Evolutionary conservation across 2,329 filamentous ascomycete genomes (phyloP), one percentile per base, ranked within the genome.

Genomic region (Fusarium domesticum): DNA sequence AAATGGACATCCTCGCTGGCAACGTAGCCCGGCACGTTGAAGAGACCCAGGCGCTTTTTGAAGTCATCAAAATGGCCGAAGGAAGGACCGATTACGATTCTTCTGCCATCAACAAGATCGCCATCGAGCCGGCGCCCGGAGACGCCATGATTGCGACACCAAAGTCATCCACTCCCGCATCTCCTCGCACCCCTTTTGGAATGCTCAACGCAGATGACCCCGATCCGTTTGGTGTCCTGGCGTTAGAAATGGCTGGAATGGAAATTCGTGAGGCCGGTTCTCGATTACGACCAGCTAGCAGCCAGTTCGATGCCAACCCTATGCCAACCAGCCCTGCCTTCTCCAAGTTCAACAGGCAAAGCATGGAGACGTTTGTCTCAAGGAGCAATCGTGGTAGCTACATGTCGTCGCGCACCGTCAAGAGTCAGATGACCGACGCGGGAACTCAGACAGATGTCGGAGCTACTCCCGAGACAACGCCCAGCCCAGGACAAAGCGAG

Each of bases 231-330:
- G 92, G 92, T 18, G 87, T 96, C 18, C 78, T 91, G 52, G 91
- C 92, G 6, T 71, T 97, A n/a, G 89, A 96, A 63, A 85, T 89
- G 72, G 87, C 90, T 48, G 92, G 92, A 3, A 72, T 96, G 43
- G 88, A 92, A 57, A 93, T 97, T 54, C 81, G 87, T 40, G 91
- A 96, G 70, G 91, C 91, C n/a, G 90, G 89, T 25, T 80, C 83
- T 38, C 61, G 60, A 6, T 74, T 80, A 42, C 76, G 89, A 43
- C 89, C 90, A 3, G 75, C 80, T 18, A 89, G 85, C 70, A 89
- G 85, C 45, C 81, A 86, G 55, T 95, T 96, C 64, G 88, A 92
- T 60, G 93, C 88, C 66, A 83, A 83, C 54, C 87, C 89, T 3
- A 81, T 77, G 40, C 85, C 88, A 1, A 81, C 81, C 8, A 95